A percentile compares a stretch with the other conserved stretches of the same genome.
phyloP scores from a whole-genome alignment of 495 filamentous ascomycete genomes.

The Annulohypoxylon nitens region DNA sequence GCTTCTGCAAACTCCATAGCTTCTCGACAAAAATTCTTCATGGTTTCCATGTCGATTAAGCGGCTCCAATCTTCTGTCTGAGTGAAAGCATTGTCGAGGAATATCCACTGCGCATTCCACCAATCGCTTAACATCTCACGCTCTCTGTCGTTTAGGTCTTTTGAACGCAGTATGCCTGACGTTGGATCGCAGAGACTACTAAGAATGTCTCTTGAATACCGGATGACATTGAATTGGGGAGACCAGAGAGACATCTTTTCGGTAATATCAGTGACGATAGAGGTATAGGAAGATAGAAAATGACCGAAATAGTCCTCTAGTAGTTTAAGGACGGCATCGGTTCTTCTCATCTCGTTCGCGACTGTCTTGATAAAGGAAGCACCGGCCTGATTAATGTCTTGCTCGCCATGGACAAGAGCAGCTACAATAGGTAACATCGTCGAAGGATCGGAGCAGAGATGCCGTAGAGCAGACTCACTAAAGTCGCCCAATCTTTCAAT shows the following conservation, averaged over 20 bases:
- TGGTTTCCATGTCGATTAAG: slow-evolving; percentile 73
- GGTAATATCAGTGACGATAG: slow-evolving; percentile 63
- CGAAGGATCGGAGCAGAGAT: slow-evolving; percentile 72
- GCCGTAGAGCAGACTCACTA: slow-evolving; percentile 69
- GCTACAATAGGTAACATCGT: slow-evolving; percentile 74
- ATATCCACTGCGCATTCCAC: slow-evolving; percentile 86
- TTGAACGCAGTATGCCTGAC: slow-evolving; percentile 80
- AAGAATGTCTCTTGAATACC: slow-evolving; percentile 73
- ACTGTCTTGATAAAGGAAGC: slow-evolving; percentile 84
- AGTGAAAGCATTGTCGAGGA: slow-evolving; percentile 82
- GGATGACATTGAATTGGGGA: slow-evolving; percentile 49
- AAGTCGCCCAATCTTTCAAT: slow-evolving; percentile 84
- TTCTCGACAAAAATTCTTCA: slow-evolving; percentile 94
- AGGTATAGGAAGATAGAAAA: slow-evolving; percentile 55
- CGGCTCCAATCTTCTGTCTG: slow-evolving; percentile 84
- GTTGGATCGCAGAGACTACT: slow-evolving; percentile 85
- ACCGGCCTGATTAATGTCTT: slow-evolving; percentile 77
- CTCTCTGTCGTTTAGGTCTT: slow-evolving; percentile 70
- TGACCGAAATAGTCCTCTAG: slow-evolving; percentile 69
- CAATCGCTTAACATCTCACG: slow-evolving; percentile 74
- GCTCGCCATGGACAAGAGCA: slow-evolving; percentile 75
- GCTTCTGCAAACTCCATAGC: slow-evolving; percentile 92
- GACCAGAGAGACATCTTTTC: slow-evolving; percentile 65
- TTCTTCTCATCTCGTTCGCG: slow-evolving; percentile 75
- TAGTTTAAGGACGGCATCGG: slow-evolving; percentile 80